Conservation (phyloP, 2,329 filamentous ascomycete species). For the Exophiala phaeomuriformis region DNA sequence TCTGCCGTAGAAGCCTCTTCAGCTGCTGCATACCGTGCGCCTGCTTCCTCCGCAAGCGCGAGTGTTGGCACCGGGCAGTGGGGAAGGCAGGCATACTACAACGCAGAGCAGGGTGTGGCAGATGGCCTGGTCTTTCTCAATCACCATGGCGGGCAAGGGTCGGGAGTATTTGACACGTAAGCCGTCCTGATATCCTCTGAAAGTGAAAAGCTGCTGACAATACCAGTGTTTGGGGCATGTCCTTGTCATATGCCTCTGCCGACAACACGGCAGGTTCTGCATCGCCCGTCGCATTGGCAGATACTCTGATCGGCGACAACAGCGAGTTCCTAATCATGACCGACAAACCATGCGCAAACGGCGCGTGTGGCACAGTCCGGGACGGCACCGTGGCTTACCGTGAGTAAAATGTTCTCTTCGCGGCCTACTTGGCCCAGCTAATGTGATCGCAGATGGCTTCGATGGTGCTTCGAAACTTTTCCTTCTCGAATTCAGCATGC, state of each 20-base stretch:
- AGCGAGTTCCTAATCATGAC: constrained; percentile 48
- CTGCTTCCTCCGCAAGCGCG: constrained; percentile 3
- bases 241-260: constrained; percentile 48
- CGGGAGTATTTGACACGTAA: constrained; percentile 49
- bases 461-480: constrained; percentile 63
- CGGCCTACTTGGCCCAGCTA: neutral
- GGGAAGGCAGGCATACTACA: constrained; percentile 44
- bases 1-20: neutral
- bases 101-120: constrained; percentile 37
- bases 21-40: neutral
- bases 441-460: constrained; percentile 52
- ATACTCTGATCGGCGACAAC: constrained; percentile 44
- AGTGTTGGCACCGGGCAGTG: constrained; percentile 31
- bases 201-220: constrained; percentile 3
- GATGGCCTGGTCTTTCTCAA: constrained; percentile 54
- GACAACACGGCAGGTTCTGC: constrained; percentile 43
- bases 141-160: constrained; percentile 49
- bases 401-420: constrained; percentile 30
- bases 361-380: constrained; percentile 43
- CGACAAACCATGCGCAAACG: constrained; percentile 41
- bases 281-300: constrained; percentile 44
- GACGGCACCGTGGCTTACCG: constrained; percentile 45
- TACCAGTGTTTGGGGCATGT: constrained; percentile 46
- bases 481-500: constrained; percentile 68
- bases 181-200: constrained; percentile 5